Percentiles rank a stretch among this genome's conserved stretches.
These are phyloP conservation scores for Rhynchosporium graminicola DNA, from an alignment of 2,329 filamentous ascomycete genomes.

Conservation along the genomic window DNA sequence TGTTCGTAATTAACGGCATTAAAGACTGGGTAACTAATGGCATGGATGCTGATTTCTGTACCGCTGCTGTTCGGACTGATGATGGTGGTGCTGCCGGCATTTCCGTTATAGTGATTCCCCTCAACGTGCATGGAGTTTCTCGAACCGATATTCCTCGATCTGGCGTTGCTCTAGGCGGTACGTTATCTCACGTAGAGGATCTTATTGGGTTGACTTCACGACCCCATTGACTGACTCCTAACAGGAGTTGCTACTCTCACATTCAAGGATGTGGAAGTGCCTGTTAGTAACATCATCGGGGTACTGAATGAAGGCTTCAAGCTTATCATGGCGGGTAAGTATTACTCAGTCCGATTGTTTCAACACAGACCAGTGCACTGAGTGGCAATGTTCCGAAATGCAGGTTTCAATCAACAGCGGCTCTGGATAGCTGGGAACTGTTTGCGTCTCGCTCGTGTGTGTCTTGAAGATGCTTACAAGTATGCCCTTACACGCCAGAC, in stretches of 20 bases:
- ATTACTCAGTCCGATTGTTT: background rate
- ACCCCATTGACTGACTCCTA: no score
- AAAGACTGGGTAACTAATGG: slow-evolving; percentile 99
- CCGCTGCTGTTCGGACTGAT: slow-evolving; percentile 86
- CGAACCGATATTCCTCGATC: no score
- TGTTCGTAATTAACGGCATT: slow-evolving; percentile 96
- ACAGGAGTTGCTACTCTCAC: no score
- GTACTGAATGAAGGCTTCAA: slow-evolving; percentile 97
- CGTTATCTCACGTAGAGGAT: no score
- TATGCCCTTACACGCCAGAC: slow-evolving; percentile 94
- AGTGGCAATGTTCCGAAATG: background rate
- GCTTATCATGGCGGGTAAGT: slow-evolving; percentile 45
- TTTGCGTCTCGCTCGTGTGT: slow-evolving; percentile 87
- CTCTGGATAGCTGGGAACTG: slow-evolving; percentile 97
- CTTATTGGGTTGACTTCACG: no score
- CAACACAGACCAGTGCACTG: background rate
- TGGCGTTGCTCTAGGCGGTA: no score
- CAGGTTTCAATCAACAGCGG: slow-evolving; percentile 97
- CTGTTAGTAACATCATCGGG: slow-evolving; percentile 91
- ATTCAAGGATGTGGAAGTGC: slow-evolving; percentile 89
- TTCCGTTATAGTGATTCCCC: slow-evolving; percentile 86
- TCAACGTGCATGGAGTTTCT: slow-evolving; percentile 89
- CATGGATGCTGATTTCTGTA: slow-evolving; percentile 94
- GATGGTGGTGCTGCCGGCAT: slow-evolving; percentile 87
- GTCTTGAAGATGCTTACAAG: slow-evolving; percentile 91